A percentile compares a stretch with the other conserved stretches of the same genome.
Evolutionary conservation across 306 rosid species (phyloP).

Genomic region (Cercis canadensis): DNA sequence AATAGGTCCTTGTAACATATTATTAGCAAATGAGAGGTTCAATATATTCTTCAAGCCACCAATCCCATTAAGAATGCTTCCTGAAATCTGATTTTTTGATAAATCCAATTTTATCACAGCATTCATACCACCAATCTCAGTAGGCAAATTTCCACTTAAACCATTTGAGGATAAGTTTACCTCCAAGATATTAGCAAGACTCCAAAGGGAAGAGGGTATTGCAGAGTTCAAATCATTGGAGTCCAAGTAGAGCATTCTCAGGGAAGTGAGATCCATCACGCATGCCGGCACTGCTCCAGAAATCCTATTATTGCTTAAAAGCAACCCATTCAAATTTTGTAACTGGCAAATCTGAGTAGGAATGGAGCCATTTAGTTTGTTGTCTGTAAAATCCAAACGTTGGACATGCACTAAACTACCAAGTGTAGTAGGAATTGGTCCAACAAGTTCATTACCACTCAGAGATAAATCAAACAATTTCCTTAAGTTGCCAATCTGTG

Average conservation of each 20-base stretch:
- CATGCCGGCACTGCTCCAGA: constrained; percentile 41
- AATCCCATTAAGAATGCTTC: constrained; percentile 14
- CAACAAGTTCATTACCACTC: constrained; percentile 30
- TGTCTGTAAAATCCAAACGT: constrained; percentile 32
- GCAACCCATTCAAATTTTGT: constrained; percentile 6
- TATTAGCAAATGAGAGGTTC: constrained; percentile 30
- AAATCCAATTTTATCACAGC: constrained; percentile 26
- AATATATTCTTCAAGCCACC: not conserved
- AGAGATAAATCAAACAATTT: constrained; percentile 10
- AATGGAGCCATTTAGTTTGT: constrained; percentile 35
- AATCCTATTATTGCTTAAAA: constrained; percentile 23
- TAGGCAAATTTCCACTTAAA: constrained; percentile 34
- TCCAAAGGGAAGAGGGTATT: constrained; percentile 44
- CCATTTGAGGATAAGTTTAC: constrained; percentile 40
- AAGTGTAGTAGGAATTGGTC: constrained; percentile 40
- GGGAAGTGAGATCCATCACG: constrained; percentile 25
- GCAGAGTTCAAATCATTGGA: constrained; percentile 34
- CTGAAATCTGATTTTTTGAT: constrained; percentile 22
- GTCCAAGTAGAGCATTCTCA: constrained; percentile 24
- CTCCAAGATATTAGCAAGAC: constrained; percentile 36
- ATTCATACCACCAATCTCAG: constrained; percentile 33
- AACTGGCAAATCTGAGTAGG: constrained; percentile 42
- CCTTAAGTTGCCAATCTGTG: constrained; percentile 37
- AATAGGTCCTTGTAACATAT: constrained; percentile 32
- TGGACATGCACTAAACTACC: constrained; percentile 31